A percentile compares a stretch with the other conserved stretches of the same genome.
Evolutionary conservation across 2,329 filamentous ascomycete species (phyloP).

Genomic region (Camillea tinctor): DNA sequence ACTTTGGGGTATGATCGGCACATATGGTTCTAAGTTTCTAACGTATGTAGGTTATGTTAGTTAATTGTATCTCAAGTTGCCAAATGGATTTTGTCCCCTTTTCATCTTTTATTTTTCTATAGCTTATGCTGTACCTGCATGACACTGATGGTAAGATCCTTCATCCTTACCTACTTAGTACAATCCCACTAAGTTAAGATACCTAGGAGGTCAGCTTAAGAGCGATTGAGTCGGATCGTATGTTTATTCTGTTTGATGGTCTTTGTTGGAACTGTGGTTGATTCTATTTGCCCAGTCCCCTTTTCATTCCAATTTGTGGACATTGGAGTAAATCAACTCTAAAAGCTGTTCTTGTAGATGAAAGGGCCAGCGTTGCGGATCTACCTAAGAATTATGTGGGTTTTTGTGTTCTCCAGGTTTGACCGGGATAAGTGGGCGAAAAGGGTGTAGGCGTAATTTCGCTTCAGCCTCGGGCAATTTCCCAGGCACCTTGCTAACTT

Average conservation of each 20-base stretch:
- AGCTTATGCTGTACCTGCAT: not conserved
- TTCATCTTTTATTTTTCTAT: not conserved
- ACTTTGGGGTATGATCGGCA: not conserved
- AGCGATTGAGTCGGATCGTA: no score
- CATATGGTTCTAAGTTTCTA: no score
- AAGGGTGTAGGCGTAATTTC: conserved; percentile 24
- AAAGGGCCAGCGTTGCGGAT: not conserved
- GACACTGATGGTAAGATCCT: not conserved
- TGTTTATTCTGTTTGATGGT: no score
- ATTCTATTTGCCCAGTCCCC: not conserved
- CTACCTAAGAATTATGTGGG: not conserved
- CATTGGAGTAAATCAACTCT: not conserved
- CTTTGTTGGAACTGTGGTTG: no score
- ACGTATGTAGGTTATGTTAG: no score
- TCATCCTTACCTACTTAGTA: not conserved
- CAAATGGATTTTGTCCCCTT: not conserved
- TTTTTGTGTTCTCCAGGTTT: not conserved
- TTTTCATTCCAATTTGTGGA: not conserved
- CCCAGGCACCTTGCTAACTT: conserved; percentile 10
- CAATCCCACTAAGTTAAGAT: not conserved
- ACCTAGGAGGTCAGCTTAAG: not conserved
- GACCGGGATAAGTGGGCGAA: not conserved
- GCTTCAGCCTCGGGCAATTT: conserved; percentile 30
- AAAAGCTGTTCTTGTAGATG: not conserved
- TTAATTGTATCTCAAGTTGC: no score